Percentiles rank a stretch among this genome's conserved stretches.
phyloP scores from a whole-genome alignment of 441 rosid species.

The Theobroma grandiflorum region DNA sequence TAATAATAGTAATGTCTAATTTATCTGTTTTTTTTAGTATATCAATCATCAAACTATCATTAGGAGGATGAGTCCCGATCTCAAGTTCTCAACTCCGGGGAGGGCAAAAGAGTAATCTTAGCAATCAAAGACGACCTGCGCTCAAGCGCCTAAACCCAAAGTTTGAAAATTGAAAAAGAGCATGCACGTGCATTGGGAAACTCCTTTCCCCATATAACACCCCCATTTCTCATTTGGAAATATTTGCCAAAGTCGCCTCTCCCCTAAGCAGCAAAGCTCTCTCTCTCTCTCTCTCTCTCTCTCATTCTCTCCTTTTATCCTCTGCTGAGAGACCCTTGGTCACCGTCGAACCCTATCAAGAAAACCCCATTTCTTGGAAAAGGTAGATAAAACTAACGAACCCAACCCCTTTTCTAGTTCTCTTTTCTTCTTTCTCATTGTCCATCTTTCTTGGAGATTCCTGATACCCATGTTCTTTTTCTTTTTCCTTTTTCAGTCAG shows the following conservation, averaged over 20 bases:
- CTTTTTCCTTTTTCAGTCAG: constrained; percentile 20
- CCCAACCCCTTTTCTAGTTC: neutral
- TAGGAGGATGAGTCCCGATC: too few species aligned
- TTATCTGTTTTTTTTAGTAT: too few species aligned
- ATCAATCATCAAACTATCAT: too few species aligned
- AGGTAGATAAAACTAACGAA: neutral
- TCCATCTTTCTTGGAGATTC: neutral
- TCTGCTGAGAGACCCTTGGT: constrained; percentile 3
- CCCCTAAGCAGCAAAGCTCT: neutral
- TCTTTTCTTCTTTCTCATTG: neutral
- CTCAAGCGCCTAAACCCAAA: too few species aligned
- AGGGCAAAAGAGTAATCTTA: too few species aligned
- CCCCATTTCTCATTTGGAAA: constrained; percentile 44
- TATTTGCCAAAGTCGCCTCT: constrained; percentile 38
- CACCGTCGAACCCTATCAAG: constrained; percentile 17
- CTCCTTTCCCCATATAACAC: constrained; percentile 25
- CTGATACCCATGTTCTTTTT: neutral
- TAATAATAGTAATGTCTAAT: too few species aligned
- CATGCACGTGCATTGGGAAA: neutral
- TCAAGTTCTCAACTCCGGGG: too few species aligned
- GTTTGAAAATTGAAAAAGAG: too few species aligned
- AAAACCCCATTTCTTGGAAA: neutral
- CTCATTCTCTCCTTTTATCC: neutral
- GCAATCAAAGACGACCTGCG: too few species aligned
- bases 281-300: constrained; percentile 2